Percentiles rank a stretch among this genome's conserved stretches.
Evolutionary conservation across 1,284 basidiomycete genomes (phyloP).

Genomic region (Ustilago cynodontis): DNA sequence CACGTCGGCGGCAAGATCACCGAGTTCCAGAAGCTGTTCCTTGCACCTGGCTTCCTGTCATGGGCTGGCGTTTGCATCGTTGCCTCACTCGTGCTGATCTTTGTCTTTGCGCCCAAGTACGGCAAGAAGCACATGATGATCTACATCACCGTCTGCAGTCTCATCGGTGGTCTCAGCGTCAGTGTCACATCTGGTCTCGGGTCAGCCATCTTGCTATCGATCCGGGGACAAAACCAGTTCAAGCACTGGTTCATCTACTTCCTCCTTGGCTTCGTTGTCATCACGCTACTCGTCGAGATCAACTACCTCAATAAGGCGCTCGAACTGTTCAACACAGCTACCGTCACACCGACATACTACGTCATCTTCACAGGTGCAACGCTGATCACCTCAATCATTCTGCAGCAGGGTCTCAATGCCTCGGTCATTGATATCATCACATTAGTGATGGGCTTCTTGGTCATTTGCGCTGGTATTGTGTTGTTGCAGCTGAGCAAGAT

Average conservation of each 20-base stretch:
- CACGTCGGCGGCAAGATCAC: constrained; percentile 82
- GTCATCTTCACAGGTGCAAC: constrained; percentile 87
- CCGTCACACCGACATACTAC: constrained; percentile 85
- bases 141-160: constrained; percentile 81
- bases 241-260: constrained; percentile 74
- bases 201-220: constrained; percentile 86
- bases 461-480: constrained; percentile 86
- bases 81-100: constrained; percentile 64
- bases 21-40: constrained; percentile 84
- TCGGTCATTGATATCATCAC: constrained; percentile 76
- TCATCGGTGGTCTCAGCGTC: constrained; percentile 96
- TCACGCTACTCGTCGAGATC: constrained; percentile 88
- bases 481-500: constrained; percentile 94
- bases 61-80: constrained; percentile 74
- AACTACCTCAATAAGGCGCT: constrained; percentile 97
- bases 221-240: constrained; percentile 85
- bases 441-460: constrained; percentile 86
- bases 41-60: constrained; percentile 86
- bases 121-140: constrained; percentile 95
- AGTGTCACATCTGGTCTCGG: constrained; percentile 95
- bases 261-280: constrained; percentile 82
- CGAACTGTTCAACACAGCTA: constrained; percentile 91
- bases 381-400: constrained; percentile 73
- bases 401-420: constrained; percentile 90
- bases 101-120: constrained; percentile 86